phyloP scores from a whole-genome alignment of 2,329 filamentous ascomycete genomes.

The Xylariaceae sp. region DNA sequence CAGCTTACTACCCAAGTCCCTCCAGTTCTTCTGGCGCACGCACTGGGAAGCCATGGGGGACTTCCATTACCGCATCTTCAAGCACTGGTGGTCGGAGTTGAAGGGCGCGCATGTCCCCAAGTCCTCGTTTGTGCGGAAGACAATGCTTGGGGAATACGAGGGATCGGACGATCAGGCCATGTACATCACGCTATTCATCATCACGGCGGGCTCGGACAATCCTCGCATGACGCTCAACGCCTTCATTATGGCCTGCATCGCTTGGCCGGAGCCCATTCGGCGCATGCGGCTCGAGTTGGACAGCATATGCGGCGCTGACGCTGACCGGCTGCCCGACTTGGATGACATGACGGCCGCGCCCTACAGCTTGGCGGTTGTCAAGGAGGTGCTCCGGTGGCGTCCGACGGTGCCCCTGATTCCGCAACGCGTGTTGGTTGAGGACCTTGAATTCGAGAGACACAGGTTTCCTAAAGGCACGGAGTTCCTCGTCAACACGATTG shows the following conservation, averaged over 20 bases:
- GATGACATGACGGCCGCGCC: conserved; percentile 39
- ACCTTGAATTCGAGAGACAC: conserved; percentile 45
- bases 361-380: conserved; percentile 42
- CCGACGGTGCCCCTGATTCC: conserved; percentile 38
- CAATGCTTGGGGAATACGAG: conserved; percentile 33
- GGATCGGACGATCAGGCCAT: conserved; percentile 37
- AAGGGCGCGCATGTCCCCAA: conserved; percentile 15
- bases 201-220: conserved; percentile 44
- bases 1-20: conserved; percentile 27
- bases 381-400: conserved; percentile 45
- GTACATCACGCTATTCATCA: conserved; percentile 35
- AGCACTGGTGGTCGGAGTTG: conserved; percentile 34
- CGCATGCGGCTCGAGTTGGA: conserved; percentile 43
- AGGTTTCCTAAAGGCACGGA: conserved; percentile 42
- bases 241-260: conserved; percentile 30
- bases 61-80: conserved; percentile 35
- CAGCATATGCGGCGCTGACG: conserved; percentile 37
- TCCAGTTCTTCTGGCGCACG: conserved; percentile 34
- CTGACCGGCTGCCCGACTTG: conserved; percentile 38
- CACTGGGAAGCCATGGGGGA: conserved; percentile 34
- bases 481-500: conserved; percentile 39
- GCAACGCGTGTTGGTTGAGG: conserved; percentile 38
- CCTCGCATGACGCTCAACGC: conserved; percentile 37
- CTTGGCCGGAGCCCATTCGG: conserved; percentile 34
- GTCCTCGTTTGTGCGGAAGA: conserved; percentile 32